Base-by-base conservation (phyloP, 306 rosid species). In the Sindora glabra region DNA sequence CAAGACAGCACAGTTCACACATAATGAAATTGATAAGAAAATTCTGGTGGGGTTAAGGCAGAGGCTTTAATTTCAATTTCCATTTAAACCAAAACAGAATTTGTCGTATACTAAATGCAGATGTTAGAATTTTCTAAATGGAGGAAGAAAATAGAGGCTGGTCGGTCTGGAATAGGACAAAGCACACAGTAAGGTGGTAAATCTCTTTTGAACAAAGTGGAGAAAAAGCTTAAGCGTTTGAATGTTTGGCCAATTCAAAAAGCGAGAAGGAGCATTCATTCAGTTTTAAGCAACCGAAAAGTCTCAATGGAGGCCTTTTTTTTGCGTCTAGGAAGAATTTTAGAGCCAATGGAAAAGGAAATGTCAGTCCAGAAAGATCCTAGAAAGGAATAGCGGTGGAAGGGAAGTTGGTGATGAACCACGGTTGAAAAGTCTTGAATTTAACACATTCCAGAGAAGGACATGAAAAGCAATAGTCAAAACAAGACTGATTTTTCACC, bases 1-100 rank as follows among this genome's bases (percentile, higher is more conserved):
- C 65, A 47, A 16, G 77, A 74, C 81, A 74, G 59, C 72, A 40
- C 27, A 32, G 49, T n/a, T n/a, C n/a, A n/a, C 72, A 70, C 40
- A 16, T 73, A 47, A 30, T 45, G 41, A 24, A 68, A 48, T 30
- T 37, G 64, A 39, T 36, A 2, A 39, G 57, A 60, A 54, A 27
- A 72, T 6, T 11, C 34, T 51, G 65, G 75, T 62, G 75, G 75
- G 65, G 72, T 58, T 56, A 57, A 40, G 30, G 42, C 50, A 42
- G 29, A 50, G 10, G n/a, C 48, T 32, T 38, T 13, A 3, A 21
- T 23, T 50, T 76, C 59, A 26, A 45, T 26, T 15, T 8, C 14
- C 56, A 45, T 8, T 18, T 65, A 24, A 13, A 59, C 51, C 42
- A 44, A 4, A 33, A 58, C n/a, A n/a, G 45, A 41, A 32, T 33